Percentiles rank a stretch among this genome's conserved stretches.
phyloP scores from a whole-genome alignment of 345 rosid species.

The Nephelium lappaceum region DNA sequence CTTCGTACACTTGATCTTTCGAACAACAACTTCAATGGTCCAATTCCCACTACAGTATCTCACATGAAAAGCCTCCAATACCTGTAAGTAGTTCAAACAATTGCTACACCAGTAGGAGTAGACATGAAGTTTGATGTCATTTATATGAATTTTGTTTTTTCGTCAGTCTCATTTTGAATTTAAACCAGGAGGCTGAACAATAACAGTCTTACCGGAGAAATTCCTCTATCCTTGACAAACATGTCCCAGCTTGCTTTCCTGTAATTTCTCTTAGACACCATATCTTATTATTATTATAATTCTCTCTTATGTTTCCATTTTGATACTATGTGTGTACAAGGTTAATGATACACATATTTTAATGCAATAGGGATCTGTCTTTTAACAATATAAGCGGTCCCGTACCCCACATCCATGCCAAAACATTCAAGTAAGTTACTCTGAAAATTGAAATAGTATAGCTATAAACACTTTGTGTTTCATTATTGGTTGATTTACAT shows the following conservation, averaged over 20 bases:
- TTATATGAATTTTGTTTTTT: background rate
- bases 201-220: constrained; percentile 70
- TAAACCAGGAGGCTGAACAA: constrained; percentile 74
- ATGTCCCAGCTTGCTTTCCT: constrained; percentile 79
- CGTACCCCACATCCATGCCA: constrained; percentile 49
- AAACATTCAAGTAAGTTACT: constrained; percentile 70
- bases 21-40: constrained; percentile 61
- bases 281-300: background rate
- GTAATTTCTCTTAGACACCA: constrained; percentile 47
- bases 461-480: background rate
- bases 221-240: constrained; percentile 73
- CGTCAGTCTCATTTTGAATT: constrained; percentile 1
- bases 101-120: background rate
- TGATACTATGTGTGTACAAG: background rate
- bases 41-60: constrained; percentile 65
- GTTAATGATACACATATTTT: background rate
- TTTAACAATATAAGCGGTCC: constrained; percentile 66
- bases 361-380: constrained; percentile 54
- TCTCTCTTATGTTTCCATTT: background rate
- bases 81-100: constrained; percentile 54
- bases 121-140: background rate
- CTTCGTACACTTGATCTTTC: constrained; percentile 90
- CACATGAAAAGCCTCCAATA: constrained; percentile 59
- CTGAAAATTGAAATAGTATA: background rate
- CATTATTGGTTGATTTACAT: constrained; percentile 4